Percentiles rank a stretch among this genome's conserved stretches.
Conservation (phyloP, 2,329 filamentous ascomycete genomes). For the Diaporthe vexans region DNA sequence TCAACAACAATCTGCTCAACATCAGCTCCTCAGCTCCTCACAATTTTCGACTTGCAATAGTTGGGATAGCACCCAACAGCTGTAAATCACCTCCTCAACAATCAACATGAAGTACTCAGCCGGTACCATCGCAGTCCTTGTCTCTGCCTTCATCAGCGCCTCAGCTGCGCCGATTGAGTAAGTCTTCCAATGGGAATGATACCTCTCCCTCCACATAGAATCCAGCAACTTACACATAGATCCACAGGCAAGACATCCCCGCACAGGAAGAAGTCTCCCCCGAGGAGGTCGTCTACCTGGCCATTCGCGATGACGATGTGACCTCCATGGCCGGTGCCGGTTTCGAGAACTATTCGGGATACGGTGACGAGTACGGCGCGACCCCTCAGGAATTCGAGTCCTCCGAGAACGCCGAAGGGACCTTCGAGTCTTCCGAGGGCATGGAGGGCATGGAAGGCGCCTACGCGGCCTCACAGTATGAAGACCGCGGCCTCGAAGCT, state of each 20-base stretch:
- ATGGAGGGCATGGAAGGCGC: background rate
- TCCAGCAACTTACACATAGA: background rate
- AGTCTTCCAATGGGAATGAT: background rate
- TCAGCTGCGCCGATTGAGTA: conserved; percentile 3
- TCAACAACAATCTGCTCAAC: background rate
- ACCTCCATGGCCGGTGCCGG: background rate
- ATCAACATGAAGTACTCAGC: background rate
- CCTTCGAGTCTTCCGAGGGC: background rate
- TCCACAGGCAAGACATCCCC: background rate
- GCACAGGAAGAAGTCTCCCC: background rate
- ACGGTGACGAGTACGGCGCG: background rate
- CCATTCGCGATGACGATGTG: background rate
- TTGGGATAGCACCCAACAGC: background rate
- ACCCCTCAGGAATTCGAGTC: background rate
- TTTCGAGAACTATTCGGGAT: background rate
- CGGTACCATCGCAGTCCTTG: background rate
- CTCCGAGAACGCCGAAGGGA: background rate
- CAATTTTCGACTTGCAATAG: background rate
- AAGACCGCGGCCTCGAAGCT: background rate
- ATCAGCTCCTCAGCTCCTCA: background rate
- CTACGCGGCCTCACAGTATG: background rate
- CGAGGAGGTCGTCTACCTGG: background rate
- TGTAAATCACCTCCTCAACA: background rate
- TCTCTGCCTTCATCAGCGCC: background rate
- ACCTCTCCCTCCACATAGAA: background rate